These are phyloP conservation scores for Colletotrichum lentis DNA, from an alignment of 2,329 filamentous ascomycete genomes.

Conservation along the genomic window DNA sequence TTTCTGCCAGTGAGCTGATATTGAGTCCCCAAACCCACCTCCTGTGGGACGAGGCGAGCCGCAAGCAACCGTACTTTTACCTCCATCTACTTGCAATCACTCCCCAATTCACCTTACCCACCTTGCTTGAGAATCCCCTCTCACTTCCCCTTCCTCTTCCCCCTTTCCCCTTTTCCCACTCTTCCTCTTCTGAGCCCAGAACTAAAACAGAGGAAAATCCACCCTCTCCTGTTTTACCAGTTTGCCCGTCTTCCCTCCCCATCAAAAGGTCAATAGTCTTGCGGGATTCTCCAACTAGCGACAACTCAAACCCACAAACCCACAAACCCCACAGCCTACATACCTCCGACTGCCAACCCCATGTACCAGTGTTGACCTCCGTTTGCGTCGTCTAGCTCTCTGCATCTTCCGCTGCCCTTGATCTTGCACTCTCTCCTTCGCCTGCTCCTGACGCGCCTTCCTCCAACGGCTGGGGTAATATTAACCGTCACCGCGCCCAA, in stretches of 20 bases:
- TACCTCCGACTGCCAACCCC: slow-evolving; percentile 40
- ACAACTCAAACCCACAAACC: slow-evolving; percentile 2
- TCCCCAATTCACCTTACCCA: slow-evolving; percentile 17
- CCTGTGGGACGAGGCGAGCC: slow-evolving; percentile 19
- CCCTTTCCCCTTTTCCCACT: not conserved
- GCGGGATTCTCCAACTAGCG: slow-evolving; percentile 16
- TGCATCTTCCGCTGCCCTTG: slow-evolving; percentile 80
- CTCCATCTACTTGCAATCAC: slow-evolving; percentile 23
- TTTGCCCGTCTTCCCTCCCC: slow-evolving; percentile 6
- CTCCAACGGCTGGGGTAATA: slow-evolving; percentile 66
- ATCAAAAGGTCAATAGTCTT: slow-evolving; percentile 25
- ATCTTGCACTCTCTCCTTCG: slow-evolving; percentile 76
- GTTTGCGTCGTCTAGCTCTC: slow-evolving; percentile 68
- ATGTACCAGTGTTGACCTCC: slow-evolving; percentile 44
- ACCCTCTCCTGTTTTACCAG: slow-evolving; percentile 22
- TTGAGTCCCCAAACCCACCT: not conserved
- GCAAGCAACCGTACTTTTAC: slow-evolving; percentile 6
- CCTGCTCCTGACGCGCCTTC: slow-evolving; percentile 65
- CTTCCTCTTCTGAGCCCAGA: not conserved
- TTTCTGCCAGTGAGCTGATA: not conserved
- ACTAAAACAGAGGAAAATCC: not conserved
- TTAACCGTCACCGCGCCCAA: slow-evolving; percentile 74
- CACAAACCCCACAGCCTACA: not conserved
- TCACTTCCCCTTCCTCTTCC: not conserved
- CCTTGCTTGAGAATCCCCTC: slow-evolving; percentile 1